phyloP scores from a whole-genome alignment of 441 rosid species.

The Croton setiger region DNA sequence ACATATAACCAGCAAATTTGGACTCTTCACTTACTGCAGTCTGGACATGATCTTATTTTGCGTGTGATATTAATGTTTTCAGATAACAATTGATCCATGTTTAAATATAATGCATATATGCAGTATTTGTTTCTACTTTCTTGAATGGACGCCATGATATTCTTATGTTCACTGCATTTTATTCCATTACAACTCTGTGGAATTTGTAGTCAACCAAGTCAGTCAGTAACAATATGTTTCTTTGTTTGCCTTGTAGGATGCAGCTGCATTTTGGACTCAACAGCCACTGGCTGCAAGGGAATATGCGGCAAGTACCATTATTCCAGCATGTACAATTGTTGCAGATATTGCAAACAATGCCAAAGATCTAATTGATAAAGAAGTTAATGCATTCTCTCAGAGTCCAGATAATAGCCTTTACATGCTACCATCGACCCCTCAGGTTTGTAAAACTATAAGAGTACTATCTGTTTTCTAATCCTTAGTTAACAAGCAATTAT shows the following conservation, averaged over 20 bases:
- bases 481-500: constrained; percentile 8
- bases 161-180: background rate
- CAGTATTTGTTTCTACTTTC: constrained; percentile 1
- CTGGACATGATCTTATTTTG: background rate
- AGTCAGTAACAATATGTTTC: background rate
- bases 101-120: constrained; percentile 1
- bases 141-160: constrained; percentile 7
- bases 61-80: background rate
- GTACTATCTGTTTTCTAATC: constrained; percentile 9
- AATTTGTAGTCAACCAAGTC: background rate
- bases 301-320: constrained; percentile 74
- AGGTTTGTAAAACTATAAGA: constrained; percentile 46
- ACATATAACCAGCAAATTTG: background rate
- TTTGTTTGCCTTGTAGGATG: constrained; percentile 52
- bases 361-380: constrained; percentile 76
- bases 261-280: constrained; percentile 83
- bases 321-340: constrained; percentile 78
- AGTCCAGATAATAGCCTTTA: constrained; percentile 88
- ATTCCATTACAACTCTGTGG: background rate
- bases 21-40: background rate
- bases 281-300: constrained; percentile 80
- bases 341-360: constrained; percentile 69
- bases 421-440: constrained; percentile 95
- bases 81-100: constrained; percentile 1
- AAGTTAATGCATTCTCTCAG: constrained; percentile 76